Evolutionary conservation across 805 yeast species (phyloP), one percentile per base, ranked within the genome.

Genomic region (Wickerhamomyces canadensis): DNA sequence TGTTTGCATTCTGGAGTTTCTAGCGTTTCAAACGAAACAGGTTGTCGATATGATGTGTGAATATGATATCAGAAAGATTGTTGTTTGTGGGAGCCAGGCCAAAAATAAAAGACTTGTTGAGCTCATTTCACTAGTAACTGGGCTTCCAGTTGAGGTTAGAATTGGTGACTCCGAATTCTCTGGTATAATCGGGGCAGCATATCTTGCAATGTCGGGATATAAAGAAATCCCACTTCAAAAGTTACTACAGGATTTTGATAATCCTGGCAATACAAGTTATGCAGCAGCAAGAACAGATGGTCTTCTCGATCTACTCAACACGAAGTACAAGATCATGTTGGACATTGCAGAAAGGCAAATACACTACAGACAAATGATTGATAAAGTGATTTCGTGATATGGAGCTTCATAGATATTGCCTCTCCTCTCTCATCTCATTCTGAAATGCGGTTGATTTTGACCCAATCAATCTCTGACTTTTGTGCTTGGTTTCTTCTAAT

Each of bases 401-500:
- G n/a, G n/a, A n/a, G n/a, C n/a, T n/a, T n/a, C n/a, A n/a, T n/a
- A n/a, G n/a, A n/a, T n/a, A n/a, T n/a, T n/a, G n/a, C n/a, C n/a
- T n/a, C n/a, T n/a, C n/a, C n/a, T n/a, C n/a, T n/a, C n/a, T n/a
- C n/a, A n/a, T n/a, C n/a, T n/a, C n/a, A 53, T 19, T 57, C 60
- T 4, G 52, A 57, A 41, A 60, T 67, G 39, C 56, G 60, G 24
- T 58, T 60, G n/a, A 69, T 69, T 38, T 64, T 67, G 7, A 68
- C 71, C 67, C 76, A 66, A 44, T 72, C 78, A 34, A 93, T 91
- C 37, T 77, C 75, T 2, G 96, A 85, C 44, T 79, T 79, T 51
- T 88, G 93, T 38, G 84, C 70, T 40, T 80, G 84, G 58, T 88
- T 87, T 55, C 98, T 71, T 46, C 74, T 74, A 13, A 93, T 79